Percentiles rank a stretch among this genome's conserved stretches.
phyloP scores from a whole-genome alignment of 257 asterid species.

The Avicennia marina region DNA sequence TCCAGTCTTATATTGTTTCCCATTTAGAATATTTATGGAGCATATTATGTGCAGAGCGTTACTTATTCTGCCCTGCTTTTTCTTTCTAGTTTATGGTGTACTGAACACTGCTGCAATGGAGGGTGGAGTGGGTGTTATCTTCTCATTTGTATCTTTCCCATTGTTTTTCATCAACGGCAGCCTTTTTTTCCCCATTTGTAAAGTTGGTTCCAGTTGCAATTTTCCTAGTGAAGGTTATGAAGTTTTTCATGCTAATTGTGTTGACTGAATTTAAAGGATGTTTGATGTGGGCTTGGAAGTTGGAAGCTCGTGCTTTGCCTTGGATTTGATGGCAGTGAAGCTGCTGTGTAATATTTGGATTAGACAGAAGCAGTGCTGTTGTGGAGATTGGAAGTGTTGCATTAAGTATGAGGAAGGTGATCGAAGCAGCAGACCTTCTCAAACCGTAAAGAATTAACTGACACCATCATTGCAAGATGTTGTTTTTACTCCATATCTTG shows the following conservation, averaged over 20 bases:
- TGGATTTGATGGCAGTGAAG: constrained; percentile 38
- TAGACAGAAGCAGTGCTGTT: constrained; percentile 59
- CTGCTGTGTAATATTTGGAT: constrained; percentile 49
- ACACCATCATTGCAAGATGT: constrained; percentile 27
- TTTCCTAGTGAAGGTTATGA: neutral
- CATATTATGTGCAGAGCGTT: neutral
- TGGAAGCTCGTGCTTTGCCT: constrained; percentile 5
- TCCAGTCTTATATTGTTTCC: neutral
- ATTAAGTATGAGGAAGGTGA: constrained; percentile 52
- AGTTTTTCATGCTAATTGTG: neutral
- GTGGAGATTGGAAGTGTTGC: constrained; percentile 78
- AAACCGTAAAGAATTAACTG: constrained; percentile 24
- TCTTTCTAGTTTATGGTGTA: too few relatives aligned
- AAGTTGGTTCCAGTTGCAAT: constrained; percentile 8
- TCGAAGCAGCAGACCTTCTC: constrained; percentile 25
- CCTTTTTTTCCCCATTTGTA: neutral
- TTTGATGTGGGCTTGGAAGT: constrained; percentile 12
- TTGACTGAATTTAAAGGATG: neutral
- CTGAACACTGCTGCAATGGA: too few relatives aligned
- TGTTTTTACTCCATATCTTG: constrained; percentile 59
- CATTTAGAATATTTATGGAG: neutral
- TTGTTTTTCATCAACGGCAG: neutral
- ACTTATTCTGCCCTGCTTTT: neutral
- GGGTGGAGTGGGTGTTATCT: neutral
- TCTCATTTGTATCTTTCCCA: neutral